Evolutionary conservation across 2,329 filamentous ascomycete genomes (phyloP), one percentile per base, ranked within the genome.

Genomic region (Claviceps sp.): DNA sequence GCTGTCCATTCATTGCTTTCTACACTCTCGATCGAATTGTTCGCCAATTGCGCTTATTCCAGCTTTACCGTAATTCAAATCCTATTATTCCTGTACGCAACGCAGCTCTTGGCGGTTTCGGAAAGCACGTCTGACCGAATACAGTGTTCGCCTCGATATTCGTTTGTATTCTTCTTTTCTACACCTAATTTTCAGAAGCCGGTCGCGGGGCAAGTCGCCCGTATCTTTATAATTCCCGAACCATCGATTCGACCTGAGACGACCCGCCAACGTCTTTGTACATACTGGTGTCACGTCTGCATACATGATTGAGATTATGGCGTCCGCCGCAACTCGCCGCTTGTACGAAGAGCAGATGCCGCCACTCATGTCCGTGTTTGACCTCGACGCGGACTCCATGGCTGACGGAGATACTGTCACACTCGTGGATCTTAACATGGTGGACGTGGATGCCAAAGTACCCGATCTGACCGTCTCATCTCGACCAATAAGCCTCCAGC

Each of bases 301-400:
- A 37, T 16, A 26, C 14, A 47, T 47, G 14, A 38, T 48, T 43
- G 55, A 56, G 56, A 79, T 68, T 56, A 83, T 83, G 79, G 78
- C 78, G 67, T 81, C 79, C 60, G 76, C 80, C 58, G 73, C 79
- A 54, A 73, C 78, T 50, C 72, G 79, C 59, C 76, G 78, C 65
- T 65, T 81, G 60, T 82, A 80, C 65, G 79, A 84, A 72, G 80
- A 83, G 63, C 80, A 83, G 66, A 83, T 87, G 74, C 84, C 84
- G 63, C 81, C 84, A 22, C 85, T 87, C 61, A 86, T 85, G 82
- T 83, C 84, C 53, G 83, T 87, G 52, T 86, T 84, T 70, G 81
- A 82, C 64, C 74, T 84, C 58, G 80, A 84, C 62, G 69, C 69
- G 58, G 76, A 75, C 58, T 72, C 68, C 53, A 76, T 77, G 63